These are phyloP conservation scores for Penicillium vulpinum DNA, from an alignment of 2,329 filamentous ascomycete species.

Conservation along the genomic window DNA sequence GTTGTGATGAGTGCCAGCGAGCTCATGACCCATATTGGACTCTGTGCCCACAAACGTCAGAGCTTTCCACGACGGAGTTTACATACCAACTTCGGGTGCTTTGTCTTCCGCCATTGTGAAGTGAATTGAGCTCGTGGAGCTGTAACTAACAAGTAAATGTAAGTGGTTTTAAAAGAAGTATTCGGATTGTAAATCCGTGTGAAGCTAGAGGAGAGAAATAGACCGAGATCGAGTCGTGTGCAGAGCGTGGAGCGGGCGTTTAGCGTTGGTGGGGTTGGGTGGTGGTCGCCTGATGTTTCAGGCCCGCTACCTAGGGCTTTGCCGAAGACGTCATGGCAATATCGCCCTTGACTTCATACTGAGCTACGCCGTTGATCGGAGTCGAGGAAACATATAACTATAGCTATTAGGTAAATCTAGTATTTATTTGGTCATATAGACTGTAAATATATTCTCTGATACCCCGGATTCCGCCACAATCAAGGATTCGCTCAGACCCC, in stretches of 20 bases:
- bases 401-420: not conserved
- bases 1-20: conserved; percentile 19
- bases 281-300: conserved; percentile 17
- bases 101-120: conserved; percentile 43
- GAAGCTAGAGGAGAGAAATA: conserved; percentile 24
- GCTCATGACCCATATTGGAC: conserved; percentile 20
- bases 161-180: conserved; percentile 17
- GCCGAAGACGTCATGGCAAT: conserved; percentile 23
- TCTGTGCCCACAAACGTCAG: conserved; percentile 35
- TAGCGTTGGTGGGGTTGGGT: conserved; percentile 31
- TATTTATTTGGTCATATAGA: not conserved
- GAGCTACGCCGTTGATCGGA: conserved; percentile 1
- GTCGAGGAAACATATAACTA: not conserved
- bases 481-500: conserved; percentile 5
- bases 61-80: conserved; percentile 30
- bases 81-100: conserved; percentile 46
- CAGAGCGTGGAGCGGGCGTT: conserved; percentile 24
- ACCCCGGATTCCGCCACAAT: conserved; percentile 1
- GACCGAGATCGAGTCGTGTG: conserved; percentile 32
- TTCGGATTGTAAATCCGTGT: conserved; percentile 23
- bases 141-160: conserved; percentile 19
- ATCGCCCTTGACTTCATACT: conserved; percentile 4
- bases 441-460: not conserved
- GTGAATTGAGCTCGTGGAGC: conserved; percentile 26
- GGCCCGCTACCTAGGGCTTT: conserved; percentile 25